phyloP scores from a whole-genome alignment of 2,329 filamentous ascomycete species.

The Fusarium anthophilum region DNA sequence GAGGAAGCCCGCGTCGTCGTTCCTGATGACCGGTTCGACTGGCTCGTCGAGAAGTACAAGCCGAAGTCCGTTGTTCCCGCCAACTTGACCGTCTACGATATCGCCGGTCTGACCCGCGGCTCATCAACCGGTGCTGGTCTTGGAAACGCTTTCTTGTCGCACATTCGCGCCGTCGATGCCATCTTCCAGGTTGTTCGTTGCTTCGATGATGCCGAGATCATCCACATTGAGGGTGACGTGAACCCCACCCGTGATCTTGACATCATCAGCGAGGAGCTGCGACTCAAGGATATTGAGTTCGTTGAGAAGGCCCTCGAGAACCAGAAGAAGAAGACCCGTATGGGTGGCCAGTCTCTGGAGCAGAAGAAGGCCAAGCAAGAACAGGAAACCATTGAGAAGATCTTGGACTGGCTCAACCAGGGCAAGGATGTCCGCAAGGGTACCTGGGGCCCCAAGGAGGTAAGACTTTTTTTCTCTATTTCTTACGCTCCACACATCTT shows the following conservation, averaged over 20 bases:
- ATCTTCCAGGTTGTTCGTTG: slow-evolving; percentile 97
- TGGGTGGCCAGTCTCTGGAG: slow-evolving; percentile 94
- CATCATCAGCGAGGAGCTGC: slow-evolving; percentile 96
- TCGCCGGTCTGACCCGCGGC: slow-evolving; percentile 93
- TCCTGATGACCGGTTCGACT: slow-evolving; percentile 95
- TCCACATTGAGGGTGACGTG: slow-evolving; percentile 98
- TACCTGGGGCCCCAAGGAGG: slow-evolving; percentile 93
- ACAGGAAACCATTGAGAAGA: slow-evolving; percentile 90
- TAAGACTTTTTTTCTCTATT: slow-evolving; percentile 59
- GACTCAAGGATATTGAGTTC: slow-evolving; percentile 99
- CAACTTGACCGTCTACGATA: slow-evolving; percentile 98
- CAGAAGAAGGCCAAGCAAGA: slow-evolving; percentile 98
- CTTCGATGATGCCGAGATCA: slow-evolving; percentile 99
- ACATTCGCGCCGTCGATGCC: slow-evolving; percentile 97
- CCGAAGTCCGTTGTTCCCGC: slow-evolving; percentile 97
- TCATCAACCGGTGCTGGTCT: slow-evolving; percentile 97
- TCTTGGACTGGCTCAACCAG: slow-evolving; percentile 82
- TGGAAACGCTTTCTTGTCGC: slow-evolving; percentile 96
- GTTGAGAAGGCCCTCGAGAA: slow-evolving; percentile 93
- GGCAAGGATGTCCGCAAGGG: slow-evolving; percentile 95
- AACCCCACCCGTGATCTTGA: slow-evolving; percentile 93
- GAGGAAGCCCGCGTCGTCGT: slow-evolving; percentile 98
- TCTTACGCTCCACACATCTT: slow-evolving; percentile 10
- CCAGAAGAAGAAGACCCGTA: slow-evolving; percentile 91
- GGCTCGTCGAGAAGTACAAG: slow-evolving; percentile 95